A percentile compares a stretch with the other conserved stretches of the same genome.
Evolutionary conservation across 768 basidiomycete species (phyloP).

Genomic region (Hydnomerulius pinastri): DNA sequence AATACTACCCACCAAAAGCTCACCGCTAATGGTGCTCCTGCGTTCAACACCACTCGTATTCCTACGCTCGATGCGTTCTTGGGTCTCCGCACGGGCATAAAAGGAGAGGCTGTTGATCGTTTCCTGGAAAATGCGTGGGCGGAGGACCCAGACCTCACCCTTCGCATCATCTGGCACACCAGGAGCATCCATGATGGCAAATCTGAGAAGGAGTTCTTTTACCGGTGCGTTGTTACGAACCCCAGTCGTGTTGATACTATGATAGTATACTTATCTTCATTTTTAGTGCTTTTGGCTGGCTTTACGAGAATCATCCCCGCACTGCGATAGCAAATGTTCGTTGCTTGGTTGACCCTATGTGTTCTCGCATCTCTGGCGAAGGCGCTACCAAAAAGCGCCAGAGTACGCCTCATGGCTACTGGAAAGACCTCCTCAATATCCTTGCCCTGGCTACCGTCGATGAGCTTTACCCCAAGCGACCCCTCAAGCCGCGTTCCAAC

Average conservation of each 20-base stretch:
- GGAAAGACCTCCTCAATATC: constrained; percentile 76
- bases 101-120: constrained; percentile 25
- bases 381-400: constrained; percentile 11
- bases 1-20: constrained; percentile 42
- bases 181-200: constrained; percentile 75
- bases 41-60: constrained; percentile 52
- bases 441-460: constrained; percentile 58
- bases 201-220: constrained; percentile 60
- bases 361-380: constrained; percentile 33
- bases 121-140: constrained; percentile 55
- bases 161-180: constrained; percentile 67
- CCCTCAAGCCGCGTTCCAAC: constrained; percentile 9
- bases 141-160: constrained; percentile 57
- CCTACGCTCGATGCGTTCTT: constrained; percentile 60
- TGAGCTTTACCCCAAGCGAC: constrained; percentile 37
- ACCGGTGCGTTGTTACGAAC: constrained; percentile 44
- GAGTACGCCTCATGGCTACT: constrained; percentile 57
- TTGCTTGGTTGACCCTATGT: constrained; percentile 53
- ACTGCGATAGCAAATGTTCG: constrained; percentile 66
- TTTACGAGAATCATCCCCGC: constrained; percentile 66
- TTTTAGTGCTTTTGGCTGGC: constrained; percentile 60
- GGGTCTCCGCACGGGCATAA: constrained; percentile 32
- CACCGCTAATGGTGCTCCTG: constrained; percentile 53
- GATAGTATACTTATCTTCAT: not conserved
- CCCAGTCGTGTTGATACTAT: too few relatives aligned